Conservation (phyloP, 1,139 yeast genomes). For the Pichia norvegensis region DNA sequence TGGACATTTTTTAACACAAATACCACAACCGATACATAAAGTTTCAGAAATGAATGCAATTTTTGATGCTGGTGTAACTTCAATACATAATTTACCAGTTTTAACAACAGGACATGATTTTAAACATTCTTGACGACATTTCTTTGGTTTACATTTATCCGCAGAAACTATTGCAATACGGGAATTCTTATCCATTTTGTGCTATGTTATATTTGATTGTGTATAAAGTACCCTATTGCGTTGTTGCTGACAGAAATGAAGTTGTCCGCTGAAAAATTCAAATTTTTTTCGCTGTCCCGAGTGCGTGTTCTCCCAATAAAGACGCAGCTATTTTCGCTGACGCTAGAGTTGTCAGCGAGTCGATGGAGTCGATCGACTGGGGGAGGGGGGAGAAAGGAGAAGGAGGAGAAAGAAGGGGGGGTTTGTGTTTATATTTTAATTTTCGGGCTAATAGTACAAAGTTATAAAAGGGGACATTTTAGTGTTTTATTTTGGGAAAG, state of each 20-base stretch:
- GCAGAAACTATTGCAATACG: conserved; percentile 92
- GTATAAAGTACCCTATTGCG: background rate
- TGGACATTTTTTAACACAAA: conserved; percentile 96
- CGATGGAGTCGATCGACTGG: no score
- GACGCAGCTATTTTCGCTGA: background rate
- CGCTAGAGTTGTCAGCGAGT: background rate
- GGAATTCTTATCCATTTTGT: conserved; percentile 53
- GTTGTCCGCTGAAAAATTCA: background rate
- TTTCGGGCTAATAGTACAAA: background rate
- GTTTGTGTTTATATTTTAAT: no score
- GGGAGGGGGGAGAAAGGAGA: no score
- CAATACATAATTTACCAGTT: conserved; percentile 96
- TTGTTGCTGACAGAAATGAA: background rate
- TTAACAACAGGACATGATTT: conserved; percentile 96
- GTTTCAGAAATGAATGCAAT: conserved; percentile 95
- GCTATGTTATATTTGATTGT: background rate
- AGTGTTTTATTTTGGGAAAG: background rate
- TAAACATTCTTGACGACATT: conserved; percentile 96
- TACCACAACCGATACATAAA: conserved; percentile 98
- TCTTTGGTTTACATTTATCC: conserved; percentile 95
- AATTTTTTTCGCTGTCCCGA: background rate
- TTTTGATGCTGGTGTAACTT: conserved; percentile 82
- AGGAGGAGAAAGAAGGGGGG: no score
- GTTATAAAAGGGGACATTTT: background rate
- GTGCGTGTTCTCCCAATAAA: background rate